Conservation (phyloP, 768 basidiomycete genomes). For the Mycena sanguinolenta region DNA sequence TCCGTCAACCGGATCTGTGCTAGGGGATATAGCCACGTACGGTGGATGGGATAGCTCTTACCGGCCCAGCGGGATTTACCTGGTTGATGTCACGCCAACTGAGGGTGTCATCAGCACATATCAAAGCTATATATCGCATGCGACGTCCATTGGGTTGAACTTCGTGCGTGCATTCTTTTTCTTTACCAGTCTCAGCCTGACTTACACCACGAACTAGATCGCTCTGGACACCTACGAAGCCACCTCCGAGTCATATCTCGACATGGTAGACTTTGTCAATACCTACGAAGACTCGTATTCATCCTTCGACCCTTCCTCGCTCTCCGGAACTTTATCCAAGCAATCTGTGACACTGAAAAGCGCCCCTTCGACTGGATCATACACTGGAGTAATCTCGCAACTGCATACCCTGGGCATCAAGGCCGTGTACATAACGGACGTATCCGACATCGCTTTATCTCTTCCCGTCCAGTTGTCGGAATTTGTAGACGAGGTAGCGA, state of each 20-base stretch:
- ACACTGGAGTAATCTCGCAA: constrained; percentile 16
- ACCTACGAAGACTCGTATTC: constrained; percentile 28
- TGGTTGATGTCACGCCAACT: constrained; percentile 19
- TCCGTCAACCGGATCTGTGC: neutral
- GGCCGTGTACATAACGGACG: constrained; percentile 30
- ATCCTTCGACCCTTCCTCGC: constrained; percentile 17
- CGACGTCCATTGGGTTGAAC: constrained; percentile 19
- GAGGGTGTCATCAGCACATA: constrained; percentile 1
- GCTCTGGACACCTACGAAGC: constrained; percentile 22
- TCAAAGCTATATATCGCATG: constrained; percentile 21
- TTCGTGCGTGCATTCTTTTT: constrained; percentile 17
- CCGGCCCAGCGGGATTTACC: constrained; percentile 26
- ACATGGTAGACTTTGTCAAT: constrained; percentile 24
- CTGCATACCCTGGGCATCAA: constrained; percentile 21
- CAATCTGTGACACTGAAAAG: constrained; percentile 29
- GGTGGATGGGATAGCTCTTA: constrained; percentile 20
- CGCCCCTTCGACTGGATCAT: constrained; percentile 25
- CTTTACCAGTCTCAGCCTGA: too few species aligned
- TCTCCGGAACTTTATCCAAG: constrained; percentile 24
- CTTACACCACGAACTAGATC: neutral
- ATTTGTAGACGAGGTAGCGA: constrained; percentile 26
- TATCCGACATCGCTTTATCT: neutral
- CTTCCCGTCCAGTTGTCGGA: constrained; percentile 21
- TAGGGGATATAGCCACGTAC: constrained; percentile 27
- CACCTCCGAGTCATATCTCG: neutral